Conservation (phyloP, 192 early-diverging fungal species). For the Phlyctochytrium planicorne region DNA sequence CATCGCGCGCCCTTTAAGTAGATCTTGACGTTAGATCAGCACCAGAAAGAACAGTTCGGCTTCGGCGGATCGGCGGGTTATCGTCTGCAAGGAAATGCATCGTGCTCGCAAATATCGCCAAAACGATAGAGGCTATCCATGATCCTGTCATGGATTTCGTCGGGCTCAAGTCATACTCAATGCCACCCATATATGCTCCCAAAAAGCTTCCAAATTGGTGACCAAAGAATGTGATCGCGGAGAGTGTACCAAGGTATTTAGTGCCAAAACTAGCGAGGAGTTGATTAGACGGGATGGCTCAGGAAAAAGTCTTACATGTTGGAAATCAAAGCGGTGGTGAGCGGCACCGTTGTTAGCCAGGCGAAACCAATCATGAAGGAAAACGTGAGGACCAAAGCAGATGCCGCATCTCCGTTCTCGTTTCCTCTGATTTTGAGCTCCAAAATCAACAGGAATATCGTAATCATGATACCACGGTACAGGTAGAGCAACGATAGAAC, state of each 20-base stretch:
- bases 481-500: background rate
- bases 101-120: background rate
- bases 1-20: too few relatives aligned
- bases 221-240: background rate
- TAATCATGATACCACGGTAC: background rate
- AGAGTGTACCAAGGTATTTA: background rate
- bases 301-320: background rate
- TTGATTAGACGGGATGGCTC: background rate
- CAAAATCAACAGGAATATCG: background rate
- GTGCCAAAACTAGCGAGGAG: background rate
- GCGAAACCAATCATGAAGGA: background rate
- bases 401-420: background rate
- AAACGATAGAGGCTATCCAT: background rate
- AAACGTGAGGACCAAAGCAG: background rate
- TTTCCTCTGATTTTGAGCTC: background rate
- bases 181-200: background rate
- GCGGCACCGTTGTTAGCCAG: conserved; percentile 2
- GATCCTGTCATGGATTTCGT: background rate
- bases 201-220: background rate
- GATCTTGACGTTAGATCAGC: too few relatives aligned
- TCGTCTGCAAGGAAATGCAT: background rate
- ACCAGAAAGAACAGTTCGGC: too few relatives aligned
- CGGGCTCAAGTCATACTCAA: background rate
- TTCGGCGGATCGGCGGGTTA: background rate
- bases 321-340: background rate